These are phyloP conservation scores for Xerocomellus amylosporus DNA, from an alignment of 768 basidiomycete genomes.

Conservation along the genomic window DNA sequence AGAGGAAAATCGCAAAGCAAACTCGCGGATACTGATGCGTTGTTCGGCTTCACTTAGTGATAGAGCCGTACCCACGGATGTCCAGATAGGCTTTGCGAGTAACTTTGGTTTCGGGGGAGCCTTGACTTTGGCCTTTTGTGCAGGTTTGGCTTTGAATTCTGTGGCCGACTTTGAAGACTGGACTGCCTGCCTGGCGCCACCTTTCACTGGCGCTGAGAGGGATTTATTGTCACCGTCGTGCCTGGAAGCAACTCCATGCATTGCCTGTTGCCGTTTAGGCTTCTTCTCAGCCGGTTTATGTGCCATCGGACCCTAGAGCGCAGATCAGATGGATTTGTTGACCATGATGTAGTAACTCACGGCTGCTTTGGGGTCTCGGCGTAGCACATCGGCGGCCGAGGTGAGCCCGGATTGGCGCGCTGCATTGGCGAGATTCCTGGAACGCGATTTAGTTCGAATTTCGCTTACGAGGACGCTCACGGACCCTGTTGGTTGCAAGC, in stretches of 20 bases:
- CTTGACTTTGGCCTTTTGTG: slow-evolving; percentile 24
- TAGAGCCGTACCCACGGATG: slow-evolving; percentile 41
- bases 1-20: slow-evolving; percentile 59
- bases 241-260: slow-evolving; percentile 2
- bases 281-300: slow-evolving; percentile 24
- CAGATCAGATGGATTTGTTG: slow-evolving; percentile 7
- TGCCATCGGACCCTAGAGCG: slow-evolving; percentile 28
- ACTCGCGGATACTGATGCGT: slow-evolving; percentile 74
- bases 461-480: slow-evolving; percentile 16
- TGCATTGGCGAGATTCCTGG: slow-evolving; percentile 38
- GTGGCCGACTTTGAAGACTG: slow-evolving; percentile 10
- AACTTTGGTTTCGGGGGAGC: slow-evolving; percentile 33
- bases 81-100: slow-evolving; percentile 55
- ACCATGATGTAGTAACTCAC: slow-evolving; percentile 19
- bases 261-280: slow-evolving; percentile 8
- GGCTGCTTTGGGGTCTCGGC: slow-evolving; percentile 31
- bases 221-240: slow-evolving; percentile 4
- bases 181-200: slow-evolving; percentile 3
- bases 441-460: slow-evolving; percentile 7
- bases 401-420: slow-evolving; percentile 38
- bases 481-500: slow-evolving; percentile 59
- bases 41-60: slow-evolving; percentile 49
- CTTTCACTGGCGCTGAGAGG: slow-evolving; percentile 10
- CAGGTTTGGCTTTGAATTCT: slow-evolving; percentile 16
- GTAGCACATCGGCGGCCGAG: slow-evolving; percentile 40